Conservation (phyloP, 768 basidiomycete genomes). For the Ramaria rubella region DNA sequence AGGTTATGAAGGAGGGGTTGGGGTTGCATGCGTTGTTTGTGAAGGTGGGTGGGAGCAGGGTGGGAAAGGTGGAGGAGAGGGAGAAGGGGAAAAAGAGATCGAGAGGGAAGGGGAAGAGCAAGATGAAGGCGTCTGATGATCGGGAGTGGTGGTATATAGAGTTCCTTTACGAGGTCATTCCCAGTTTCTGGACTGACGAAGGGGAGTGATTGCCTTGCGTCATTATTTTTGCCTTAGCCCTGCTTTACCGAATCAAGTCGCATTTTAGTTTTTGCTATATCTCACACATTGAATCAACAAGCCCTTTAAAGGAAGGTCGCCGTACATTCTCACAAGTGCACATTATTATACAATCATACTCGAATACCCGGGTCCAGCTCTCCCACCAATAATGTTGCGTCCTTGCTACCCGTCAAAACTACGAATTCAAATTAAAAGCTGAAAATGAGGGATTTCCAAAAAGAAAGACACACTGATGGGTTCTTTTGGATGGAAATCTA, state of each 20-base stretch:
- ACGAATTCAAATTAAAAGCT: conserved; percentile 8
- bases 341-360: conserved; percentile 26
- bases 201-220: not conserved
- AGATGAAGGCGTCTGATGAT: conserved; percentile 14
- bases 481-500: conserved; percentile 94
- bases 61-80: conserved; percentile 11
- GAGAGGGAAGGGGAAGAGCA: conserved; percentile 17
- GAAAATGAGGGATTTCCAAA: not conserved
- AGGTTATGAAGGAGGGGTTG: conserved; percentile 42
- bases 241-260: not conserved
- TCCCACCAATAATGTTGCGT: conserved; percentile 85
- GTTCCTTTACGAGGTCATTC: conserved; percentile 43
- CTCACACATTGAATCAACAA: not conserved
- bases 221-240: not conserved
- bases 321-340: not conserved
- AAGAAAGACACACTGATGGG: conserved; percentile 86
- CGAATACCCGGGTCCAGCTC: conserved; percentile 69
- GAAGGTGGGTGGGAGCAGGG: conserved; percentile 43
- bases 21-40: conserved; percentile 63
- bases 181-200: conserved; percentile 46
- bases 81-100: conserved; percentile 19
- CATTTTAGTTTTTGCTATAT: not conserved
- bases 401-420: conserved; percentile 93
- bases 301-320: too few relatives aligned
- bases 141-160: conserved; percentile 54